Conservation (phyloP, 2,329 filamentous ascomycete genomes). For the Scleromitrula shiraiana region DNA sequence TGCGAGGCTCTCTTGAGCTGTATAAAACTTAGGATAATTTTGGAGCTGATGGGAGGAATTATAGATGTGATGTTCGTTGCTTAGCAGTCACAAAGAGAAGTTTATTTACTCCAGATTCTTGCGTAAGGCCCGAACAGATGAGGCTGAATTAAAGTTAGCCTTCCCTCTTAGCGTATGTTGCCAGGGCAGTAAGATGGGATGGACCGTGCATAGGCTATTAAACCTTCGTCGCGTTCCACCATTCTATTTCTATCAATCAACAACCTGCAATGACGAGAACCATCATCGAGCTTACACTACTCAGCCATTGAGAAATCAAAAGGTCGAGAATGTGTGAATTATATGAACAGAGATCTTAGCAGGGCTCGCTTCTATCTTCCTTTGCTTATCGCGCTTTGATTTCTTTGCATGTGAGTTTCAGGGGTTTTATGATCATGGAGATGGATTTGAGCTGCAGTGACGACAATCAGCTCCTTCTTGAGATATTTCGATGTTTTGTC, state of each 20-base stretch:
- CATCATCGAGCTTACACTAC: conserved; percentile 28
- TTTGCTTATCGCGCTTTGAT: conserved; percentile 4
- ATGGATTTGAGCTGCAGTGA: conserved; percentile 19
- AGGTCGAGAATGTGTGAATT: conserved; percentile 27
- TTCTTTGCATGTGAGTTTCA: conserved; percentile 2
- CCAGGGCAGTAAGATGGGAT: no score
- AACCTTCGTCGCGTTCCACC: no score
- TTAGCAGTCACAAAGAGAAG: background rate
- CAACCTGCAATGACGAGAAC: conserved; percentile 30
- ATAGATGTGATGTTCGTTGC: background rate
- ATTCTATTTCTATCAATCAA: conserved; percentile 12
- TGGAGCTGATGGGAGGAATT: background rate
- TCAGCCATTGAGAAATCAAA: conserved; percentile 19
- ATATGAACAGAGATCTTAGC: conserved; percentile 34
- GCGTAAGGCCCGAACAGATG: conserved; percentile 2
- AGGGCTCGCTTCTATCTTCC: conserved; percentile 13
- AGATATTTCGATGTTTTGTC: conserved; percentile 18
- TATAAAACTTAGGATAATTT: background rate
- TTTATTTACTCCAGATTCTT: background rate
- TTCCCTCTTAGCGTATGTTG: conserved; percentile 1
- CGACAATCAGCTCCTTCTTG: conserved; percentile 27
- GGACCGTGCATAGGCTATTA: background rate
- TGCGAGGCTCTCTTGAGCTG: conserved; percentile 8
- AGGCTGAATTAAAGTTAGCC: conserved; percentile 10
- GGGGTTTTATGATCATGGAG: background rate